Evolutionary conservation across 2,329 filamentous ascomycete genomes (phyloP), one percentile per base, ranked within the genome.

Genomic region (Helicocarpus griseus): DNA sequence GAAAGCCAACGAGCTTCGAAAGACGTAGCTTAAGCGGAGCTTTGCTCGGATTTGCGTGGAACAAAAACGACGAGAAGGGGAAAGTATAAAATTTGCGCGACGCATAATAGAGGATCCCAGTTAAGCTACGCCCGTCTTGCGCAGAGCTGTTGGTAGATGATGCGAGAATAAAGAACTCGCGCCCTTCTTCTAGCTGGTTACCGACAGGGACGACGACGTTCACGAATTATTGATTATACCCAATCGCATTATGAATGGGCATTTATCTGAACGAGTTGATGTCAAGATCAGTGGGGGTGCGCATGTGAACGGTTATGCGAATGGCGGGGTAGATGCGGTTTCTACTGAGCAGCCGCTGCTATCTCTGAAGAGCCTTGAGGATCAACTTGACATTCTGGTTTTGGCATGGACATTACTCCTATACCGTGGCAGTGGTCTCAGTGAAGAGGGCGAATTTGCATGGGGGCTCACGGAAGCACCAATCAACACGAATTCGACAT

Each of bases 371-470:
- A 38, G 26, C 4, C 5, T 41, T 19, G 50, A 48, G n/a, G 36
- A 55, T 36, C 40, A 53, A 38, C 9, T 46, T 31, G 53, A 55
- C 22, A 17, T 49, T 3, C 5, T 56, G 9, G 38, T 56, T 22
- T n/a, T 53, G 11, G 51, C 50, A 36, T 56, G 54, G 54, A 31
- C 46, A 43, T 44, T 56, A 1, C 29, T 56, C 29, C 21, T 54
- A 21, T 54, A 51, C 40, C 54, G 54, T 11, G 54, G 50, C 17
- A 53, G 38, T 31, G 48, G 53, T n/a, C 43, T 43, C 38, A 51
- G 43, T n/a, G 54, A 56, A 21, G 44, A 49, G 17, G 54, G 48
- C 24, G 28, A 49, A 21, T 53, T 55, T 33, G 40, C 50, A 14
- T 53, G 50, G 28, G 48, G 29, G 14, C 45, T 39, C 3, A 22